A percentile compares a stretch with the other conserved stretches of the same genome.
These are phyloP conservation scores for Penicillium ucsense DNA, from an alignment of 495 filamentous ascomycete genomes.

Conservation along the genomic window DNA sequence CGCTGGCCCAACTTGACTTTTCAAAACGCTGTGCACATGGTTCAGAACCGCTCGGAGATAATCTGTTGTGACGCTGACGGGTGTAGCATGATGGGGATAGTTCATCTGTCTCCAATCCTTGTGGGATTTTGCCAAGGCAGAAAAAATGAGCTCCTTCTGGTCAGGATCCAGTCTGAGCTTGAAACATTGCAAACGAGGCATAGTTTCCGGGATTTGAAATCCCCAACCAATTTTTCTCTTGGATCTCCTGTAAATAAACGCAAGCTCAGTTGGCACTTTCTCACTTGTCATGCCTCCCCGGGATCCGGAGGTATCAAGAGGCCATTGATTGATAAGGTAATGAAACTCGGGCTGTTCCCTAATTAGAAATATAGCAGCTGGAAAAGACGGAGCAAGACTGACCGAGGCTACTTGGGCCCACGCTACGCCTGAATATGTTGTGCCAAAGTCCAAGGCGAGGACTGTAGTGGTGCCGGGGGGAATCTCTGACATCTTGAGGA, in stretches of 20 bases:
- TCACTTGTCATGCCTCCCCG: constrained; percentile 8
- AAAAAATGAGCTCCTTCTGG: constrained; percentile 7
- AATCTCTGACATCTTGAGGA: too few relatives aligned
- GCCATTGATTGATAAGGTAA: background rate
- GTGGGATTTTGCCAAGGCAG: constrained; percentile 13
- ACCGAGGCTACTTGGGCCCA: background rate
- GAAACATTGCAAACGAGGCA: constrained; percentile 41
- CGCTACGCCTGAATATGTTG: background rate
- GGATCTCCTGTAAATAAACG: constrained; percentile 20
- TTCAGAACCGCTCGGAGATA: constrained; percentile 32
- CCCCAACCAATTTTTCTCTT: constrained; percentile 35
- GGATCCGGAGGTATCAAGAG: background rate
- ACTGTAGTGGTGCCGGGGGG: background rate
- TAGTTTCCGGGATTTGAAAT: constrained; percentile 33
- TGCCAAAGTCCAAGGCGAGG: background rate
- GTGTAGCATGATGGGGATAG: constrained; percentile 14
- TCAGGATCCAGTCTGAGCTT: constrained; percentile 36
- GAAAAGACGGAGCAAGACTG: background rate
- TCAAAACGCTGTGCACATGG: constrained; percentile 16
- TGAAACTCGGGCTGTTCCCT: background rate
- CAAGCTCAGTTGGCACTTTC: constrained; percentile 28
- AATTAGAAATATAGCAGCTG: too few relatives aligned
- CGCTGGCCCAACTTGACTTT: constrained; percentile 47
- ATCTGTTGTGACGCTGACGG: background rate
- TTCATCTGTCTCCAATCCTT: constrained; percentile 48